Percentiles rank a stretch among this genome's conserved stretches.
Evolutionary conservation across 352 stramenopile species (phyloP).

Genomic region (Thalassiosira mediterranea): DNA sequence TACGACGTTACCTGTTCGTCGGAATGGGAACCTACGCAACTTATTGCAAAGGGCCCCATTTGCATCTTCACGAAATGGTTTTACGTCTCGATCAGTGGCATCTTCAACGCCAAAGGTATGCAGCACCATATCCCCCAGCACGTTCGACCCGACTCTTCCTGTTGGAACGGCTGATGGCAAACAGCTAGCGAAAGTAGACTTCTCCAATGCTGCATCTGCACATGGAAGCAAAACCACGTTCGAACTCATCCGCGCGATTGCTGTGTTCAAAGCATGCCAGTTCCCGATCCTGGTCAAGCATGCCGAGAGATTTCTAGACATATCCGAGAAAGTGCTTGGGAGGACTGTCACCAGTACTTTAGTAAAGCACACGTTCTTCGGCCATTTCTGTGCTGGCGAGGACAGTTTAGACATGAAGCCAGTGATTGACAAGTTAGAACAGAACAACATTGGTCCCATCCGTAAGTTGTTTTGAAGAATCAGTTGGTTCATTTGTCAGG

Average conservation of each 20-base stretch:
- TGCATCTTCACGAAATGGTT: no score
- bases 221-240: conserved; percentile 83
- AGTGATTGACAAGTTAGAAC: conserved; percentile 78
- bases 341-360: conserved; percentile 88
- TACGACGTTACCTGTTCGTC: no score
- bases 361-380: conserved; percentile 94
- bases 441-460: conserved; percentile 90
- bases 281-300: conserved; percentile 88
- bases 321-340: conserved; percentile 88
- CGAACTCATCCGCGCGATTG: conserved; percentile 89
- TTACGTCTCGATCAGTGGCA: no score
- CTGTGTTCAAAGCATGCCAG: conserved; percentile 89
- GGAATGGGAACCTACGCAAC: no score
- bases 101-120: no score
- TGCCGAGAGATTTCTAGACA: conserved; percentile 87
- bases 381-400: conserved; percentile 96
- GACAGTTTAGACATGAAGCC: conserved; percentile 61
- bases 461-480: no score
- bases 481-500: no score
- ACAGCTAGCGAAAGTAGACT: no score
- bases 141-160: no score
- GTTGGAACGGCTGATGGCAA: no score
- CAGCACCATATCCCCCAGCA: no score
- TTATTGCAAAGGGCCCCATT: no score
- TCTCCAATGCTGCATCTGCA: conserved; percentile 16